Conservation (phyloP, 345 rosid species). For the Linum lewisii region DNA sequence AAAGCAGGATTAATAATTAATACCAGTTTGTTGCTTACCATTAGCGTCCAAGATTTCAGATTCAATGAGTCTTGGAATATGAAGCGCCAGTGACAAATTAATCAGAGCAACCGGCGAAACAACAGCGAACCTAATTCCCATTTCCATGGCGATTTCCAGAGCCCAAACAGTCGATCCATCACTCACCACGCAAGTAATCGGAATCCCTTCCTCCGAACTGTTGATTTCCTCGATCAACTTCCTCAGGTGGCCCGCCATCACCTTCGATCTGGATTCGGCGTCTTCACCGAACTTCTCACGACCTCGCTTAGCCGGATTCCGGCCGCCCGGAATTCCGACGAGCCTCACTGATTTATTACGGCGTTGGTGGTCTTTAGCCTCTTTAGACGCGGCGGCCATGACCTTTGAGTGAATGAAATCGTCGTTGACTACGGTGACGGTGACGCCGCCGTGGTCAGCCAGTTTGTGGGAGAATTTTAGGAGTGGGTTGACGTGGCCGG, state of each 20-base stretch:
- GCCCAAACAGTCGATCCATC: constrained; percentile 9
- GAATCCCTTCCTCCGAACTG: background rate
- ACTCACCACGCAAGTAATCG: background rate
- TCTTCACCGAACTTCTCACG: constrained; percentile 2
- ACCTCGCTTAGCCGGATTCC: background rate
- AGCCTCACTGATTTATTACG: constrained; percentile 14
- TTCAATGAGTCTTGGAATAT: constrained; percentile 5
- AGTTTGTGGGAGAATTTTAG: constrained; percentile 27
- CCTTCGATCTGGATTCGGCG: constrained; percentile 4
- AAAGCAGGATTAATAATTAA: too few relatives aligned
- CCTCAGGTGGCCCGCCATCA: constrained; percentile 15
- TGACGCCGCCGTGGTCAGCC: constrained; percentile 22
- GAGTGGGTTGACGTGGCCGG: constrained; percentile 14
- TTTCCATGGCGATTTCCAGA: constrained; percentile 1
- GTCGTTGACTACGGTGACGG: constrained; percentile 30
- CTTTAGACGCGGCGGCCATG: constrained; percentile 9
- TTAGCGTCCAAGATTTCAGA: constrained; percentile 8
- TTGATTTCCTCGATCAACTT: constrained; percentile 20
- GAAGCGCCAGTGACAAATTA: background rate
- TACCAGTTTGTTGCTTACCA: constrained; percentile 6
- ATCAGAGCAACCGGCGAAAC: constrained; percentile 2
- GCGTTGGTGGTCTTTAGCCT: background rate
- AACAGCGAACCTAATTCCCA: background rate
- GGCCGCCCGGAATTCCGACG: constrained; percentile 21
- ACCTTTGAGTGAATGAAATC: constrained; percentile 16